phyloP scores from a whole-genome alignment of 2,329 filamentous ascomycete genomes.

The Pseudogymnoascus sp. region DNA sequence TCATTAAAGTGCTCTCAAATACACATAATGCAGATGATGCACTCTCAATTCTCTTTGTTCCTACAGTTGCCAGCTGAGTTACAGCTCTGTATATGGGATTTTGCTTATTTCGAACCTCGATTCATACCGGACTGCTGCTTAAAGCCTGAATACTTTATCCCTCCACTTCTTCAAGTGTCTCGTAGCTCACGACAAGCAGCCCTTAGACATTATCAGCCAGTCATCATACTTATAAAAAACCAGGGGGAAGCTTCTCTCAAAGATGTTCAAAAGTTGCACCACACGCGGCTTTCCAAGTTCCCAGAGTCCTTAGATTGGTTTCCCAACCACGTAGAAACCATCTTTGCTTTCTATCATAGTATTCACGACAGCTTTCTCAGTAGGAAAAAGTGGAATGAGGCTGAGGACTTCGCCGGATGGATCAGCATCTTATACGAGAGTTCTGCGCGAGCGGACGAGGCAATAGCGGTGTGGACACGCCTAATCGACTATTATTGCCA shows the following conservation, averaged over 20 bases:
- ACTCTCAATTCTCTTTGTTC: background rate
- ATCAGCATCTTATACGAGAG: background rate
- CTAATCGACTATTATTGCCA: background rate
- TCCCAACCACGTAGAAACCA: background rate
- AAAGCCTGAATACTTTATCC: background rate
- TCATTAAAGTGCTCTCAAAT: background rate
- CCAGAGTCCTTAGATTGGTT: background rate
- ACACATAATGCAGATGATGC: background rate
- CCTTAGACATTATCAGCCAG: background rate
- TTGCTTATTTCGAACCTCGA: background rate
- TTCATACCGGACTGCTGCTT: background rate
- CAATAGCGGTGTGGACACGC: background rate
- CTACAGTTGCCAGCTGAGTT: background rate
- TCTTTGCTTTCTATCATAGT: background rate
- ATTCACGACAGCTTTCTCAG: background rate
- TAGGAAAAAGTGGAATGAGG: background rate
- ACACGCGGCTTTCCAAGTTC: background rate
- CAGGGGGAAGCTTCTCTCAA: background rate
- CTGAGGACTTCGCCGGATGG: background rate
- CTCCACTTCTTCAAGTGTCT: background rate
- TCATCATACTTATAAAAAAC: background rate
- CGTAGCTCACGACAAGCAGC: background rate
- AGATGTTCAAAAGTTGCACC: background rate
- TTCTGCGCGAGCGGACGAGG: background rate
- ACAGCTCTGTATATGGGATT: background rate